Evolutionary conservation across 805 yeast species (phyloP), one percentile per base, ranked within the genome.

Genomic region (Naumovozyma castellii): DNA sequence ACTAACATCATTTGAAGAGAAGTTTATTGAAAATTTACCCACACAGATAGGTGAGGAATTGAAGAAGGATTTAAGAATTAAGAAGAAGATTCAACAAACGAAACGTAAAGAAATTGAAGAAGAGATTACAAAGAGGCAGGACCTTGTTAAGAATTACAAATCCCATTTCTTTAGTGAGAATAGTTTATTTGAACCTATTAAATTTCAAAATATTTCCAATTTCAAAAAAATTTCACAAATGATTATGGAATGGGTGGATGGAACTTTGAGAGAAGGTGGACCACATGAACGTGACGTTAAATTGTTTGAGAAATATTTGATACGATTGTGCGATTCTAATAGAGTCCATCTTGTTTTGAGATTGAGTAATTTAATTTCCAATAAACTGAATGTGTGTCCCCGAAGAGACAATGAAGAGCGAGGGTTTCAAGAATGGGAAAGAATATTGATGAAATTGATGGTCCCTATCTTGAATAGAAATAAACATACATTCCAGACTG

Each of bases 11-110:
- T 43, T 34, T 36, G 86, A 85, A 50, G 67, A 77, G 71, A 74
- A 71, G 2, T 84, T 82, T 1, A 74, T 84, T 50, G 65, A 71
- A 10, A 73, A 69, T 35, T 59, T 87, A 6, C 96, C 96, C 0
- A 49, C 58, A 2, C 81, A 78, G 18, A 75, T 87, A 3, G 76
- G 76, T 47, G 47, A 59, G 1, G 96, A 87, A 49, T 53, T 87
- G 1, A 66, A 62, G 43, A 54, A 57, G 3, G 85, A 81, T 44
- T 52, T 80, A 22, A 48, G 63, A 5, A 61, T 56, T 12, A 40
- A 34, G 4, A 47, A 50, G 32, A 49, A 48, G 31, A 35, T 55
- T 35, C 42, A 46, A 30, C 28, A 50, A 45, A 37, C 56, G 42
- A 42, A 48, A 34, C 10, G 59, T 36, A 43, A 41, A 38, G 43